phyloP scores from a whole-genome alignment of 345 rosid genomes.

The Mallotus nudiflorus region DNA sequence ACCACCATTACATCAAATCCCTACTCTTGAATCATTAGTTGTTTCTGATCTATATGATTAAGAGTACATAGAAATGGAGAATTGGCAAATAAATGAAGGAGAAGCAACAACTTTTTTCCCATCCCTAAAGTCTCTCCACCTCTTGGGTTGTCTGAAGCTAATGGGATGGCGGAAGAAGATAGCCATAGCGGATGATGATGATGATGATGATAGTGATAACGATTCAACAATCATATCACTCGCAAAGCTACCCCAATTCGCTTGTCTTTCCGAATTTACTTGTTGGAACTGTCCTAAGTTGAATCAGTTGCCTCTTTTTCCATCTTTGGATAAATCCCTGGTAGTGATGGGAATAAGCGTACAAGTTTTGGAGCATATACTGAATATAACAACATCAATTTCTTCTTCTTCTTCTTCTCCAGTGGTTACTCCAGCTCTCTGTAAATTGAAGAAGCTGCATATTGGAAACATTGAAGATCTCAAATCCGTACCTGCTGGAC shows the following conservation, averaged over 20 bases:
- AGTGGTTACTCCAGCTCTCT: not conserved
- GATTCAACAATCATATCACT: too few relatives aligned
- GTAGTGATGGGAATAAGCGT: rapidly evolving
- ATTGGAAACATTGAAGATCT: too few relatives aligned
- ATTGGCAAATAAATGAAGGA: too few relatives aligned
- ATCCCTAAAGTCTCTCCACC: not conserved
- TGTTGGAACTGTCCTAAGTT: not conserved
- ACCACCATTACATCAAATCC: slow-evolving; percentile 5
- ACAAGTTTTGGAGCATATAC: too few relatives aligned
- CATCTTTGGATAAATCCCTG: not conserved
- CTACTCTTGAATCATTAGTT: not conserved
- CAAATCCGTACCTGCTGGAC: slow-evolving; percentile 11
- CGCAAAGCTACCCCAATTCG: not conserved
- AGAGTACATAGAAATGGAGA: not conserved
- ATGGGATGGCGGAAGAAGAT: slow-evolving; percentile 12
- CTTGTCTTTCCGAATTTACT: not conserved
- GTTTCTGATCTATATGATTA: not conserved
- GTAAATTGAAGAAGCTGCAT: not conserved
- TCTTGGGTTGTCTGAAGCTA: not conserved
- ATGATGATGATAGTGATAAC: too few relatives aligned
- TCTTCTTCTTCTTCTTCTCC: not conserved
- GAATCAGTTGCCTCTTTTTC: slow-evolving; percentile 13
- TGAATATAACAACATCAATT: too few relatives aligned
- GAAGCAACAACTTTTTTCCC: slow-evolving; percentile 3
- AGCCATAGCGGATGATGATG: too few relatives aligned